A percentile compares a stretch with the other conserved stretches of the same genome.
These are phyloP conservation scores for Fusarium sp. DNA, from an alignment of 2,329 filamentous ascomycete genomes.

Conservation along the genomic window DNA sequence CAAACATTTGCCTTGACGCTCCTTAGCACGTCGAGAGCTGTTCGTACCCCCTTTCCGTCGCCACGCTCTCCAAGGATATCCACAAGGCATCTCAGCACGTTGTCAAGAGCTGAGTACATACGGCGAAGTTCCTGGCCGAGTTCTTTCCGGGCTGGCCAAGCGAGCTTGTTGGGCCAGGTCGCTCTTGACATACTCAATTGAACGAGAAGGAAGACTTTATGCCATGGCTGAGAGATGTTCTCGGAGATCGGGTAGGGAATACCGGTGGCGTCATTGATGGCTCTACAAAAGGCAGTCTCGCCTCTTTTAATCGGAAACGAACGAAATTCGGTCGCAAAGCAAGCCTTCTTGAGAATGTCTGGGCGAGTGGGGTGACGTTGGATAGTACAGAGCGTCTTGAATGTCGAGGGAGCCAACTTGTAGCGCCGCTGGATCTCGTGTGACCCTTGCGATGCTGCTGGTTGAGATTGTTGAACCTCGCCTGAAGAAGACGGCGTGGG, in stretches of 20 bases:
- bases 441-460: background rate
- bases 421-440: conserved; percentile 51
- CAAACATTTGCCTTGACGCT: conserved; percentile 80
- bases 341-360: conserved; percentile 53
- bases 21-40: conserved; percentile 81
- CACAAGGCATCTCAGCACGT: conserved; percentile 51
- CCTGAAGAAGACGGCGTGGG: background rate
- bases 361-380: conserved; percentile 43
- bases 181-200: conserved; percentile 76
- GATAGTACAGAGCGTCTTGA: conserved; percentile 46
- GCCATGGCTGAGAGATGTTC: conserved; percentile 68
- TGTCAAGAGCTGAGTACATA: conserved; percentile 51
- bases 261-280: conserved; percentile 52
- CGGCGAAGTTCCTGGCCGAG: conserved; percentile 47
- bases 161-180: conserved; percentile 67
- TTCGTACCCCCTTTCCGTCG: conserved; percentile 75
- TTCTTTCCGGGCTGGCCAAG: conserved; percentile 46
- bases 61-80: conserved; percentile 52
- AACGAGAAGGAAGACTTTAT: conserved; percentile 82
- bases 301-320: conserved; percentile 50
- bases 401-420: conserved; percentile 47
- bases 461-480: background rate
- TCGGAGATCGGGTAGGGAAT: conserved; percentile 54
- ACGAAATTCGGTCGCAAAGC: conserved; percentile 53
- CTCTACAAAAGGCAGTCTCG: conserved; percentile 52